Conservation (phyloP, 2,329 filamentous ascomycete species). For the Aspergillus sp. region DNA sequence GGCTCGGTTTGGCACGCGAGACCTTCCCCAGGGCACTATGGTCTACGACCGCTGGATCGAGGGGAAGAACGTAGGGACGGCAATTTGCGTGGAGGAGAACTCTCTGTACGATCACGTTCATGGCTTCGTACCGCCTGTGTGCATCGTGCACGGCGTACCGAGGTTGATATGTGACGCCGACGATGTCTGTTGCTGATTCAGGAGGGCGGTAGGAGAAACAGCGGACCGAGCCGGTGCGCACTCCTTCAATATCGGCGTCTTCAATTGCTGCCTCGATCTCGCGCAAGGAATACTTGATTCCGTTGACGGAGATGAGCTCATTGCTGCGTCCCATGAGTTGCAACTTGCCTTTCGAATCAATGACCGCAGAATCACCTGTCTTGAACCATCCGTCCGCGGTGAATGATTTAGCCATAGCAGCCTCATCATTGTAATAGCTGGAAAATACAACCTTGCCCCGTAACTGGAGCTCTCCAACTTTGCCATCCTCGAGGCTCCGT, state of each 20-base stretch:
- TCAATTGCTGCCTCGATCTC: background rate
- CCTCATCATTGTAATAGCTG: background rate
- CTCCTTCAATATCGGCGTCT: background rate
- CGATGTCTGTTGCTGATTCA: background rate
- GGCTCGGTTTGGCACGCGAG: background rate
- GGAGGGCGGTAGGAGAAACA: background rate
- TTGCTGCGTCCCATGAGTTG: slow-evolving; percentile 78
- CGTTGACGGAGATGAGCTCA: slow-evolving; percentile 57
- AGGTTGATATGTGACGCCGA: background rate
- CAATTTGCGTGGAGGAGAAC: background rate
- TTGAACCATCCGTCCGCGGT: slow-evolving; percentile 59
- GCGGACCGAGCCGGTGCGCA: background rate
- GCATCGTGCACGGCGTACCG: too few relatives aligned
- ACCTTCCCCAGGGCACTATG: background rate
- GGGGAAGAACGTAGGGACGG: background rate
- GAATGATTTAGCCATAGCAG: background rate
- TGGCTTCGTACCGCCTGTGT: background rate
- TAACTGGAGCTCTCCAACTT: background rate
- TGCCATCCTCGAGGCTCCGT: background rate
- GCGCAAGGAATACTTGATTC: slow-evolving; percentile 19
- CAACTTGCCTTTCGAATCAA: slow-evolving; percentile 70
- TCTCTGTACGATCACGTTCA: background rate
- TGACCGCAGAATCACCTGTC: slow-evolving; percentile 73
- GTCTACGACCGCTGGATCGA: background rate
- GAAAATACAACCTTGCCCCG: background rate